Conservation (phyloP, 768 basidiomycete genomes). For the Macrolepiota albuminosa region DNA sequence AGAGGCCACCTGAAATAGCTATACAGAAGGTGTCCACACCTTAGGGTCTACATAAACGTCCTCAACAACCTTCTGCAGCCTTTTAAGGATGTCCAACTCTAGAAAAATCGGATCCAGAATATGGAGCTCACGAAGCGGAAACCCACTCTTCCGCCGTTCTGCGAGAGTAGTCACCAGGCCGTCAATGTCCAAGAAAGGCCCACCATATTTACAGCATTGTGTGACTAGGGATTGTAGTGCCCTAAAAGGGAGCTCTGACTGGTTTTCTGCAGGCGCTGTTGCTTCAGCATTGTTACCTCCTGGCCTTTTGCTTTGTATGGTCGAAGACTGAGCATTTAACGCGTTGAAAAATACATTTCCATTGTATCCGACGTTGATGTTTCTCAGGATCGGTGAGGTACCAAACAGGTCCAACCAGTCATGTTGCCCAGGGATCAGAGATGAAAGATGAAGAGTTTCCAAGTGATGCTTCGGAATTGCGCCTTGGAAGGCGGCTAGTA, state of each 20-base stretch:
- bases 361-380: not conserved
- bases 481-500: not conserved
- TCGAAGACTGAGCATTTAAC: not conserved
- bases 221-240: not conserved
- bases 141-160: not conserved
- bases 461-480: not conserved
- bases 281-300: not conserved
- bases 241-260: not conserved
- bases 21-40: not conserved
- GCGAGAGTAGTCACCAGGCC: not conserved
- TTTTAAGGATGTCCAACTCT: not conserved
- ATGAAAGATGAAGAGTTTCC: not conserved
- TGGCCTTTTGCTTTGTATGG: not conserved
- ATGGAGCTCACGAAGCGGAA: not conserved
- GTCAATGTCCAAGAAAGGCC: not conserved
- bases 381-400: not conserved
- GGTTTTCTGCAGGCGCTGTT: not conserved
- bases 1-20: not conserved
- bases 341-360: not conserved
- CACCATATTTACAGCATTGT: not conserved
- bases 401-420: not conserved
- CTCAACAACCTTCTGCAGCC: not conserved
- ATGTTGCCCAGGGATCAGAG: not conserved
- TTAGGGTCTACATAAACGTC: conserved; percentile 1
- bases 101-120: not conserved